Conservation (phyloP, 164 flowering plant genomes). For the Vitis riparia region DNA sequence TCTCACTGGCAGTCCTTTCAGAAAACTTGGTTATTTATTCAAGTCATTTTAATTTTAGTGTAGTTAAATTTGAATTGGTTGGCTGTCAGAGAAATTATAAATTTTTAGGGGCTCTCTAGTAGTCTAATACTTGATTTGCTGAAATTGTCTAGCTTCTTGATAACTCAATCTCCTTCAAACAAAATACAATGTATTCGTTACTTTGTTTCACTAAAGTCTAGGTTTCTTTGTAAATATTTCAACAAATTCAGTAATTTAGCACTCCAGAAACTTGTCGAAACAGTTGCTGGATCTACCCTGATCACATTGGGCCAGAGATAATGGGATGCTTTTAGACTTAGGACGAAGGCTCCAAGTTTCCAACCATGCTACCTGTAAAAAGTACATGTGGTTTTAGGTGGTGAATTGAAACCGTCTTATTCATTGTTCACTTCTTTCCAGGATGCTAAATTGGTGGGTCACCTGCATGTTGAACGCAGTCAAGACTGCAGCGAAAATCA, state of each 20-base stretch:
- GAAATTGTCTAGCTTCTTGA: conserved; percentile 1
- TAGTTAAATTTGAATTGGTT: neutral
- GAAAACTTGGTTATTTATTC: neutral
- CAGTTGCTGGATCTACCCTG: too few species aligned
- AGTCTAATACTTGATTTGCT: neutral
- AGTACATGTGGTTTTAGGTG: neutral
- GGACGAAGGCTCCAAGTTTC: too few species aligned
- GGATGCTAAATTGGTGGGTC: conserved; percentile 15
- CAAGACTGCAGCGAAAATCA: conserved; percentile 18
- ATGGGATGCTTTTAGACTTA: too few species aligned
- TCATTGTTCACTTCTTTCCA: conserved; percentile 4
- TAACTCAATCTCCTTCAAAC: neutral
- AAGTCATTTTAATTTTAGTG: neutral
- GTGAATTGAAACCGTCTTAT: neutral
- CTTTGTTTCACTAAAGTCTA: too few species aligned
- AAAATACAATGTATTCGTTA: too few species aligned
- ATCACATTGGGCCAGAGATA: too few species aligned
- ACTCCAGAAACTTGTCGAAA: too few species aligned
- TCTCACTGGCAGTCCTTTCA: neutral
- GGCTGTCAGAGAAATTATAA: neutral
- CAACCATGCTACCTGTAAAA: too few species aligned
- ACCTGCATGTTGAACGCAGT: conserved; percentile 18
- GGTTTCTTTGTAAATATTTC: too few species aligned
- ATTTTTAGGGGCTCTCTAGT: neutral
- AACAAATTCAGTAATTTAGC: too few species aligned